Conservation (phyloP, 1,139 yeast species). For the Candida glucosophila region DNA sequence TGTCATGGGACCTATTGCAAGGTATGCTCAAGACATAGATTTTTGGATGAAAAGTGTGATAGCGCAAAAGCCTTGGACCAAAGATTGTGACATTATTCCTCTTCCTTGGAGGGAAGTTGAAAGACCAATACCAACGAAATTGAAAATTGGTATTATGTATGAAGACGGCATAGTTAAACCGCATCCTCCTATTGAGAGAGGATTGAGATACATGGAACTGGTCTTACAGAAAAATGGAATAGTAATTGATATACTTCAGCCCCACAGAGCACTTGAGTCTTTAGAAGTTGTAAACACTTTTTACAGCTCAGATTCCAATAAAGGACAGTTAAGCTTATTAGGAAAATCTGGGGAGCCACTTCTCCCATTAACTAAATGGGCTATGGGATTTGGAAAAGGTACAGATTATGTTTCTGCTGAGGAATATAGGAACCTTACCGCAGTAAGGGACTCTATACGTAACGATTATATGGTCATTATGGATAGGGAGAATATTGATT, state of each 20-base stretch:
- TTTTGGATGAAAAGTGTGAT: slow-evolving; percentile 18
- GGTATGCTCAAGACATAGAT: slow-evolving; percentile 17
- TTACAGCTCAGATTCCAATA: slow-evolving; percentile 3
- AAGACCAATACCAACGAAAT: slow-evolving; percentile 4
- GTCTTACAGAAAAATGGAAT: slow-evolving; percentile 5
- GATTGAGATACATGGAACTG: slow-evolving; percentile 10
- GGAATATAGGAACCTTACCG: slow-evolving; percentile 9
- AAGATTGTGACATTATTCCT: slow-evolving; percentile 11
- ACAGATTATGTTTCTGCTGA: slow-evolving; percentile 6
- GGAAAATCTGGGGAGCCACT: slow-evolving; percentile 12
- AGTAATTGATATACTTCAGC: slow-evolving; percentile 2
- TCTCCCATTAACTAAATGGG: slow-evolving; percentile 13
- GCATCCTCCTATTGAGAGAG: slow-evolving; percentile 16
- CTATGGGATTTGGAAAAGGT: slow-evolving; percentile 11
- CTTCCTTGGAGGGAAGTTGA: slow-evolving; percentile 11
- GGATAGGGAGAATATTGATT: slow-evolving; percentile 4
- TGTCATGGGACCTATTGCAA: slow-evolving; percentile 40
- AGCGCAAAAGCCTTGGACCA: slow-evolving; percentile 15
- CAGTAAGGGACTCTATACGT: slow-evolving; percentile 10
- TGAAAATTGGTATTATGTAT: slow-evolving; percentile 8
- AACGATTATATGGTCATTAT: slow-evolving; percentile 10
- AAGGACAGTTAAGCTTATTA: slow-evolving; percentile 2
- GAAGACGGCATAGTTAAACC: slow-evolving; percentile 13
- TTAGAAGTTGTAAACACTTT: slow-evolving; percentile 2
- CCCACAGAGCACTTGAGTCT: slow-evolving; percentile 2